phyloP scores from a whole-genome alignment of 352 stramenopile genomes.

The Phytophthora melonis region DNA sequence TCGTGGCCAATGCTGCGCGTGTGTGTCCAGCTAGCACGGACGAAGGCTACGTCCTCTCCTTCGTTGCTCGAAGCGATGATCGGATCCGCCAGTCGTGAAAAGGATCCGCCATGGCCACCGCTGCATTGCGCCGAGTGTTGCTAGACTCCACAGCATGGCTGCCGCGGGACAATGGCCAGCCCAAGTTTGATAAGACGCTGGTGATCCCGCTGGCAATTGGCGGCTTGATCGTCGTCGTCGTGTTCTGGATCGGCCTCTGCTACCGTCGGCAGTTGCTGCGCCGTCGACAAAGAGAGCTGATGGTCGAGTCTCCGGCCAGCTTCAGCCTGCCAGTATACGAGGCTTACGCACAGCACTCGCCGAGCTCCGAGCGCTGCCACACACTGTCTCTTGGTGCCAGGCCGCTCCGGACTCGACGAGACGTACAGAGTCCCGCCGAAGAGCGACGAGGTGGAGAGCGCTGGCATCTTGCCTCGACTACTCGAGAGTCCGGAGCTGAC shows the following conservation, averaged over 20 bases:
- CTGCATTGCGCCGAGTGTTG: background rate
- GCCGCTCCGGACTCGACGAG: conserved; percentile 11
- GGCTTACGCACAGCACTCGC: conserved; percentile 1
- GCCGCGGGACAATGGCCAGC: background rate
- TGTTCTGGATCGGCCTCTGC: conserved; percentile 22
- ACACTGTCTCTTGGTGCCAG: conserved; percentile 9
- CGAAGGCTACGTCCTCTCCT: background rate
- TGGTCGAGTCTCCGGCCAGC: background rate
- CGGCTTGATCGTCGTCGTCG: background rate
- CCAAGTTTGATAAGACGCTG: conserved; percentile 13
- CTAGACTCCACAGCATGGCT: too few species aligned
- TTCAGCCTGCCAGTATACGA: background rate
- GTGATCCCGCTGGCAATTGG: conserved; percentile 13
- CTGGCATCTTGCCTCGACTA: conserved; percentile 2
- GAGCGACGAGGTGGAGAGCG: background rate
- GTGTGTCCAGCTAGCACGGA: background rate
- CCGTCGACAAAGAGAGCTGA: background rate
- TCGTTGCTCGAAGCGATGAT: background rate
- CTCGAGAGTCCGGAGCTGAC: background rate
- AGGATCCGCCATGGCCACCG: background rate
- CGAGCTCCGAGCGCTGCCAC: conserved; percentile 9
- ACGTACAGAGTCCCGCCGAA: conserved; percentile 8
- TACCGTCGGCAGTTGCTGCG: conserved; percentile 8
- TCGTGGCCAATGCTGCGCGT: background rate
- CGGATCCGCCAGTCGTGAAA: conserved; percentile 23